Evolutionary conservation across 1,284 basidiomycete genomes (phyloP).

Genomic region (Vanrija humicola): DNA sequence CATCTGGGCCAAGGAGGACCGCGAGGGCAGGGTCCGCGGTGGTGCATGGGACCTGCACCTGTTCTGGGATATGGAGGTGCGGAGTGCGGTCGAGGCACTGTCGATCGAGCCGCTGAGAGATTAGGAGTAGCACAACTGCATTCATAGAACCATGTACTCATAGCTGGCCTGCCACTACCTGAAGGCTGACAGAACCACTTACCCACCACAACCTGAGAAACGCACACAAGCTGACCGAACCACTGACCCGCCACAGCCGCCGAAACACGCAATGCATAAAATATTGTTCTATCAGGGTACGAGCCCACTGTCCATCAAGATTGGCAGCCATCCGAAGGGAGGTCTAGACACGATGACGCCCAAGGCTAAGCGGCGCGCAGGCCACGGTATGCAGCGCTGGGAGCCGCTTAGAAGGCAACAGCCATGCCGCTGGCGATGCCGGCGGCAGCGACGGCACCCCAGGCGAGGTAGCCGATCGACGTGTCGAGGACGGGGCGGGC

Average conservation of each 20-base stretch:
- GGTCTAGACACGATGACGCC: no score
- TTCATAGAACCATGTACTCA: neutral
- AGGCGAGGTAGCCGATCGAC: neutral
- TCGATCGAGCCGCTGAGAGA: slow-evolving; percentile 36
- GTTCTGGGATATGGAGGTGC: slow-evolving; percentile 80
- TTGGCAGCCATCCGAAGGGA: no score
- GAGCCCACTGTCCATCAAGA: no score
- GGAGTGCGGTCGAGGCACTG: slow-evolving; percentile 70
- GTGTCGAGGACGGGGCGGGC: neutral
- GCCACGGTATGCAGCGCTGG: no score
- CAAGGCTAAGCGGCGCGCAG: no score
- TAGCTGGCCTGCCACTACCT: no score
- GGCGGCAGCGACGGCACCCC: neutral
- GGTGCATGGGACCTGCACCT: slow-evolving; percentile 78
- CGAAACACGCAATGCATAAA: no score
- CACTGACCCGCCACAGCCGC: neutral
- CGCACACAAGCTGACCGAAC: neutral
- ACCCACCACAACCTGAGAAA: no score
- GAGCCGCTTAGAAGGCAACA: neutral
- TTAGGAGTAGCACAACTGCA: no score
- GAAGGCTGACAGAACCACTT: neutral
- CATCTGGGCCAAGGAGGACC: slow-evolving; percentile 66
- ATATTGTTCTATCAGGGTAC: no score
- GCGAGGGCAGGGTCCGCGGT: slow-evolving; percentile 73
- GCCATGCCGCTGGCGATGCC: neutral